Evolutionary conservation across 2,329 filamentous ascomycete species (phyloP), one percentile per base, ranked within the genome.

Genomic region (Akanthomyces lecanii): DNA sequence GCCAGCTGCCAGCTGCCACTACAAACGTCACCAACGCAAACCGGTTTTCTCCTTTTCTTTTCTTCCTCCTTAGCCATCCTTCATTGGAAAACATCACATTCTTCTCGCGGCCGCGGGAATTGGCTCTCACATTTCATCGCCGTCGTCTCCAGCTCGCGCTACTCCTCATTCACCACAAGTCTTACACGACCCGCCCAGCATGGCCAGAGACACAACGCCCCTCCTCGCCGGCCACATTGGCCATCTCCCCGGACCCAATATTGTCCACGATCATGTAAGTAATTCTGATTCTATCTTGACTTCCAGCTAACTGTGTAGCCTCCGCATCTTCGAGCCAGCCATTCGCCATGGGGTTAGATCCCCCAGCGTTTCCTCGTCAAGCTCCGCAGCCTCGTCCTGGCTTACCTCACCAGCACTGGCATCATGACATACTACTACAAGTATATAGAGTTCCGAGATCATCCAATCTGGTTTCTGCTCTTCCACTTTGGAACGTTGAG

Each of bases 401-500:
- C 71, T 6, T 81, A 82, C 67, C 72, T 83, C 40, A 71, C 75
- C 7, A 76, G 73, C 18, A 72, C 77, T 1, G 74, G 72, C 14
- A 73, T 73, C 61, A 74, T 83, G 69, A 71, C 80, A 10, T 67
- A 76, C 62, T 74, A 80, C 65, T 82, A 76, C 73, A 82, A 82
- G 70, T 69, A 79, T 55, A 75, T 75, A 30, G 73, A 73, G 30
- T 70, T 77, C 50, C 75, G 77, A 12, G 69, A 74, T 4, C 75
- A 76, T 57, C 74, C 74, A 11, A 69, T 68, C 23, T 79, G 76
- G 77, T 73, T 74, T 18, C 75, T 80, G 30, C 64, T 79, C 12
- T 85, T 83, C 63, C 77, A 83, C 68, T 84, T 84, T 70, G 77
- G 78, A 44, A 74, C 77, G 11, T 71, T 83, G 65, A 74, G 77